phyloP scores from a whole-genome alignment of 108 stramenopile genomes.

The Fragilaria crotonensis region DNA sequence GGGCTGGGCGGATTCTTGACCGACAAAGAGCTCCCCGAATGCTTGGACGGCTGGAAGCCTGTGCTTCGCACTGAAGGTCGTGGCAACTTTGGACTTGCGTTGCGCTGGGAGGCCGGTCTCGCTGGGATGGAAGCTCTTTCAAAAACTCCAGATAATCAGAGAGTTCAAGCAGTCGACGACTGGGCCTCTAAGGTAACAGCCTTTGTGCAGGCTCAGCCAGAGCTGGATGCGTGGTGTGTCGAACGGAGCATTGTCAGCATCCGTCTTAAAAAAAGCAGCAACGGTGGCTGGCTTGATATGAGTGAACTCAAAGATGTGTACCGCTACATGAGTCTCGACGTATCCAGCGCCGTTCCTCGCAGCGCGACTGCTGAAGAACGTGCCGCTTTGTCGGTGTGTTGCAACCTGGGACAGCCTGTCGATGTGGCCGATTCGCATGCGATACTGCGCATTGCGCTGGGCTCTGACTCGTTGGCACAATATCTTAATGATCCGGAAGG shows the following conservation, averaged over 20 bases:
- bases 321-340: conserved; percentile 64
- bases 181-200: conserved; percentile 42
- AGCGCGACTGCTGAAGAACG: conserved; percentile 41
- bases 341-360: conserved; percentile 29
- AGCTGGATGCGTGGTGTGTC: conserved; percentile 60
- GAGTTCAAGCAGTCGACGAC: conserved; percentile 33
- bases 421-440: conserved; percentile 55
- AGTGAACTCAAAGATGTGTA: conserved; percentile 55
- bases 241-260: conserved; percentile 65
- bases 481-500: conserved; percentile 36
- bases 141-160: conserved; percentile 21
- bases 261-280: conserved; percentile 32
- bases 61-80: conserved; percentile 4
- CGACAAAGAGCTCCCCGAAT: conserved; percentile 54
- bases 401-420: conserved; percentile 69
- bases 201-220: conserved; percentile 28
- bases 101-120: conserved; percentile 71
- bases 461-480: conserved; percentile 42
- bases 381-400: conserved; percentile 25
- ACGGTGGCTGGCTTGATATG: conserved; percentile 48
- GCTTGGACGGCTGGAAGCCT: conserved; percentile 48
- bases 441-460: conserved; percentile 59
- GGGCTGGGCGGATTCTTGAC: conserved; percentile 60
- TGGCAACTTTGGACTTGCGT: conserved; percentile 52
- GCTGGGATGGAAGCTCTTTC: conserved; percentile 60